phyloP scores from a whole-genome alignment of 176 grass and related monocot species.

The Microstegium vimineum region DNA sequence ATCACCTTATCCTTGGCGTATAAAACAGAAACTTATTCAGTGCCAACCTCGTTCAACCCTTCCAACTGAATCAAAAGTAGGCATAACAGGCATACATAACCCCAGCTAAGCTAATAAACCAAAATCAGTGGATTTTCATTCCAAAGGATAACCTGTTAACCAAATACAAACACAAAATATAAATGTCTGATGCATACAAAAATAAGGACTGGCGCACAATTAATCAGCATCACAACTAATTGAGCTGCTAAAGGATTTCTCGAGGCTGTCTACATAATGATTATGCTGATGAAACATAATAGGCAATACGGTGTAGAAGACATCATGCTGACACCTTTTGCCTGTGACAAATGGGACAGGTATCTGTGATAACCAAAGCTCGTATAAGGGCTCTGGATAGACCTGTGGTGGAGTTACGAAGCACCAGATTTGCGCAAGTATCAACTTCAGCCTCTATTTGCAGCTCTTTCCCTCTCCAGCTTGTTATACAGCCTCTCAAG shows the following conservation, averaged over 20 bases:
- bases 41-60: no score
- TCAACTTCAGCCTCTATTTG: constrained; percentile 48
- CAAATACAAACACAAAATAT: not conserved
- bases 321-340: not conserved
- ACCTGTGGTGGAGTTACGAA: not conserved
- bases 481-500: constrained; percentile 90
- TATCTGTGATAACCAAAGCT: not conserved
- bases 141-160: not conserved
- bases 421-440: not conserved
- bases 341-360: no score
- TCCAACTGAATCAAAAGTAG: not conserved
- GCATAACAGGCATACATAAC: not conserved
- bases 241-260: not conserved
- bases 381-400: not conserved
- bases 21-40: no score
- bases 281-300: not conserved
- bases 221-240: not conserved
- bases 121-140: not conserved
- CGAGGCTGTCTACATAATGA: not conserved
- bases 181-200: not conserved
- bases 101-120: not conserved
- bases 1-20: not conserved
- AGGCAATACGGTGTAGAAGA: not conserved
- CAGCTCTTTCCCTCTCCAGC: constrained; percentile 62
- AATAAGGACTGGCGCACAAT: not conserved